Conservation (phyloP, 2,329 filamentous ascomycete genomes). For the Orbilia blumenaviensis region DNA sequence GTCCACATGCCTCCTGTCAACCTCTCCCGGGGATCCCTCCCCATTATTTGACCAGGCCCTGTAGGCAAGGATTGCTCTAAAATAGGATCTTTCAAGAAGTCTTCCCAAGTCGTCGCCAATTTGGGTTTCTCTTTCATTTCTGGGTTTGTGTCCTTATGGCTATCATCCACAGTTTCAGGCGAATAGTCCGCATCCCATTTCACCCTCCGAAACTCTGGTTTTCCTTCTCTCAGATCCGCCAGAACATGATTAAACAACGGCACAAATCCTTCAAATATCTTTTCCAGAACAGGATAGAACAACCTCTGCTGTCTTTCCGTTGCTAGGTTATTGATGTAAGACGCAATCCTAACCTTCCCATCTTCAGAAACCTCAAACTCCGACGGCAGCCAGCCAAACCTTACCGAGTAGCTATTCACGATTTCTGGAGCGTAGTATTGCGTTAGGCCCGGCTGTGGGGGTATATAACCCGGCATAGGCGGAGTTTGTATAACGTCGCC, state of each 20-base stretch:
- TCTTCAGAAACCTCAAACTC: slow-evolving; percentile 10
- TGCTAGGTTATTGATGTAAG: slow-evolving; percentile 26
- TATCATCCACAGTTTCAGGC: neutral
- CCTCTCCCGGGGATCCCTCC: neutral
- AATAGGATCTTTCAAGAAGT: neutral
- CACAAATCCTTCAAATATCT: slow-evolving; percentile 14
- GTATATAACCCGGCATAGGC: neutral
- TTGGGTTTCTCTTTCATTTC: neutral
- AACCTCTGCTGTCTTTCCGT: neutral
- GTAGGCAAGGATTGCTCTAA: neutral
- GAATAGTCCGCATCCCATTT: neutral
- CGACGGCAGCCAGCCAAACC: slow-evolving; percentile 9
- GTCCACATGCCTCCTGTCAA: neutral
- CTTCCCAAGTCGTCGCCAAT: neutral
- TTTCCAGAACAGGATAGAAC: slow-evolving; percentile 23
- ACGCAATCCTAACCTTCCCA: slow-evolving; percentile 6
- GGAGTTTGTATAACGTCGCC: neutral
- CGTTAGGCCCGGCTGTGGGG: neutral
- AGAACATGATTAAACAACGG: slow-evolving; percentile 27
- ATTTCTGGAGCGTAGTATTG: neutral
- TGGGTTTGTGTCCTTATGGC: neutral
- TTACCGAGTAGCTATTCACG: neutral
- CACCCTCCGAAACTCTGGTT: neutral
- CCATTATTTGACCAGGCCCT: neutral
- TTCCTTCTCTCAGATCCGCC: slow-evolving; percentile 1